Percentiles rank a stretch among this genome's conserved stretches.
Evolutionary conservation across 331 rosid genomes (phyloP).

Genomic region (Erythrophleum ivorense): DNA sequence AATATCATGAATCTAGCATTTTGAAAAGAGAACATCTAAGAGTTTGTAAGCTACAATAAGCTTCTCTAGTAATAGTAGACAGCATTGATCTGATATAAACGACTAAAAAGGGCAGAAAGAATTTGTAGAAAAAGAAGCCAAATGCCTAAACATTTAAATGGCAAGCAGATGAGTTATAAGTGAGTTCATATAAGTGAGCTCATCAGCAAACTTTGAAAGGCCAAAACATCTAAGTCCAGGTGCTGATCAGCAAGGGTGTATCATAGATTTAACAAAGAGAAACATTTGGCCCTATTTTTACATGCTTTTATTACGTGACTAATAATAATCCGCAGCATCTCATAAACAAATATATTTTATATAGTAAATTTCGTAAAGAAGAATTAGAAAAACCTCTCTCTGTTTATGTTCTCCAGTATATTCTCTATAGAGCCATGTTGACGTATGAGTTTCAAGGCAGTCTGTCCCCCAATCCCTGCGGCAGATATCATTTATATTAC

Average conservation of each 20-base stretch:
- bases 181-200: constrained; percentile 13
- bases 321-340: not conserved
- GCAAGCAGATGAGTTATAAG: not conserved
- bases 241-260: constrained; percentile 11
- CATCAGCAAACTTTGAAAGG: constrained; percentile 23
- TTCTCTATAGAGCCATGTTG: constrained; percentile 92
- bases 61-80: constrained; percentile 15
- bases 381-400: constrained; percentile 20
- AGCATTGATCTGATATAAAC: constrained; percentile 13
- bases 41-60: not conserved
- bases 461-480: constrained; percentile 91
- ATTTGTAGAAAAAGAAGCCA: not conserved
- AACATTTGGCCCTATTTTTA: constrained; percentile 24
- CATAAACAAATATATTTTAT: not conserved
- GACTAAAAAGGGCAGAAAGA: not conserved
- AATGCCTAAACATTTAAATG: constrained; percentile 20
- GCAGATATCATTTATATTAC: constrained; percentile 35
- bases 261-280: constrained; percentile 31
- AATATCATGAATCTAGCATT: constrained; percentile 26
- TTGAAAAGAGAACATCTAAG: constrained; percentile 7
- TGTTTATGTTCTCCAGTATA: constrained; percentile 76
- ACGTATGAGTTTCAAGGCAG: constrained; percentile 93
- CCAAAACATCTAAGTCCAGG: constrained; percentile 23
- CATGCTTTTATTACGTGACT: constrained; percentile 19
- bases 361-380: not conserved